Evolutionary conservation across 768 basidiomycete genomes (phyloP), one percentile per base, ranked within the genome.

Genomic region (Xerocomellus amylosporus): DNA sequence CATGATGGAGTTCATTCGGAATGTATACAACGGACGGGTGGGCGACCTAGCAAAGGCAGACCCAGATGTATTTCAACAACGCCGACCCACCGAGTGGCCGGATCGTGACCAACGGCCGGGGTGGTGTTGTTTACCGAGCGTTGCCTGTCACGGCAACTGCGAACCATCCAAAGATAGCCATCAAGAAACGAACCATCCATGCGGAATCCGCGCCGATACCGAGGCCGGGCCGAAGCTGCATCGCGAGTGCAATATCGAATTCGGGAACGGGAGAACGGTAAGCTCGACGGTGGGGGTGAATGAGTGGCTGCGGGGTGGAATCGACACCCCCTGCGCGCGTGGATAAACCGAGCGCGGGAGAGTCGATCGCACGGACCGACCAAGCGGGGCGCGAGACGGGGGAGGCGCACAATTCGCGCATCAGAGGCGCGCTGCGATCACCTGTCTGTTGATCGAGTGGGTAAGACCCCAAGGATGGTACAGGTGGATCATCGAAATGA

Each of bases 91-190:
- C 28, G 26, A 31, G 20, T 42, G 34, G 20, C 47, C 22, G 46
- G 26, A 49, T 53, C 19, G 56, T n/a, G 22, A 20, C 13, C 8
- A 24, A 28, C 17, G 24, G 37, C 22, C 42, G 14, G 14, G 20
- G 44, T 46, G 44, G 33, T 34, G 39, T 42, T 26, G 45, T 53
- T 64, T 46, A 71, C 26, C 54, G 58, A 24, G 53, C 30, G 33
- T 67, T 71, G 37, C 78, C 71, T 30, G 78, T 74, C 53, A 83
- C 71, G 39, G 85, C 73, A 30, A 88, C 78, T 39, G 84, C 79
- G 58, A 90, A 76, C 88, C 88, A 90, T 22, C 87, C 88, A 67
- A 87, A 89, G 70, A 88, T 79, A 30, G 83, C 76, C 87, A 90
- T 88, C 70, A 90, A 69, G 66, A 88, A 90, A 55, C 87, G 74